Evolutionary conservation across 306 rosid species (phyloP).

Genomic region (Dryas octopetala): DNA sequence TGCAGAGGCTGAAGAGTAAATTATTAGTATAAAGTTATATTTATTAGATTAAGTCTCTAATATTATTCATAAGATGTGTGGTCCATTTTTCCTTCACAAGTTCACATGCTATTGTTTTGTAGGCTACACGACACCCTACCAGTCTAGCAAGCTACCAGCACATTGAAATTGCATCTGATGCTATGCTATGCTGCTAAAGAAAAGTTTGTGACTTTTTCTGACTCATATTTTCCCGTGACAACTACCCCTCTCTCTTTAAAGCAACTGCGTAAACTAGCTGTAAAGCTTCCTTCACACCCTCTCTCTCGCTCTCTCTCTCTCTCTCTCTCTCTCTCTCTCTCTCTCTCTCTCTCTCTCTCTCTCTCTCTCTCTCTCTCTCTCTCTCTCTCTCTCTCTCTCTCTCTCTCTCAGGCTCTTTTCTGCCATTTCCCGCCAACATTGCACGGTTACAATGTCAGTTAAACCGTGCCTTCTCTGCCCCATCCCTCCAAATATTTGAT

Average conservation of each 20-base stretch:
- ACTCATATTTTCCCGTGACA: conserved; percentile 26
- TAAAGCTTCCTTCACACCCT: conserved; percentile 28
- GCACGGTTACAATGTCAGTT: neutral
- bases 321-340: neutral
- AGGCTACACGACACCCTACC: no score
- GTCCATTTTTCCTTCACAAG: conserved; percentile 18
- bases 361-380: neutral
- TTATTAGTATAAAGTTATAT: neutral
- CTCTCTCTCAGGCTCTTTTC: neutral
- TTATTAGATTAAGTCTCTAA: no score
- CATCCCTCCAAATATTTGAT: neutral
- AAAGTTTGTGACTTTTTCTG: conserved; percentile 19
- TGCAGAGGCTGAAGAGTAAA: no score
- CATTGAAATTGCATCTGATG: conserved; percentile 22
- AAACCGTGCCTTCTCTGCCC: neutral
- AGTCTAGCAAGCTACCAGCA: no score
- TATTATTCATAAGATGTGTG: conserved; percentile 13
- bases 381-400: conserved; percentile 1
- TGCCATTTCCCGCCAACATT: conserved; percentile 10
- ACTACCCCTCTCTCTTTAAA: conserved; percentile 17
- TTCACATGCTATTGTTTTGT: conserved; percentile 28
- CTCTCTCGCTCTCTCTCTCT: conserved; percentile 8
- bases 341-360: neutral
- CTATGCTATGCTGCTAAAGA: conserved; percentile 17
- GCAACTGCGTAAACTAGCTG: conserved; percentile 35